A percentile compares a stretch with the other conserved stretches of the same genome.
phyloP scores from a whole-genome alignment of 441 rosid genomes.

The Isatis lusitanica region DNA sequence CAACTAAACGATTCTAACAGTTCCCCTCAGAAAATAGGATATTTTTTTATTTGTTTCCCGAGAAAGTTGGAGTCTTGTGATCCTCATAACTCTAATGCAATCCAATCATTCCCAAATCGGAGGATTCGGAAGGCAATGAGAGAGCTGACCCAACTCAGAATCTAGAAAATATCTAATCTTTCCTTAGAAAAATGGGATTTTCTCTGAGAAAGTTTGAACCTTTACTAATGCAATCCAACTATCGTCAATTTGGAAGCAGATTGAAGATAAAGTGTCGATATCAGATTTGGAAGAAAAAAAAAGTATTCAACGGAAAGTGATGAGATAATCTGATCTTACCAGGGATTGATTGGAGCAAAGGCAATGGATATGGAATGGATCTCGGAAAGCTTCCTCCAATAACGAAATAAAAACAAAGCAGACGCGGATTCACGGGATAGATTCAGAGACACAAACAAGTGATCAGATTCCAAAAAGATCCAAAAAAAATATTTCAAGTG shows the following conservation, averaged over 20 bases:
- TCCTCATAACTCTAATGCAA: neutral
- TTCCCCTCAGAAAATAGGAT: neutral
- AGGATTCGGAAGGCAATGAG: neutral
- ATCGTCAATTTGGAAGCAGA: no score
- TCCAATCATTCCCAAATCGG: neutral
- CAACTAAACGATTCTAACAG: neutral
- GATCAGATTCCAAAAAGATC: conserved; percentile 9
- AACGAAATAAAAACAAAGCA: neutral
- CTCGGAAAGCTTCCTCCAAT: conserved; percentile 24
- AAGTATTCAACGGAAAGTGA: neutral
- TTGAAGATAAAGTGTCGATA: no score
- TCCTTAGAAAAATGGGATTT: neutral
- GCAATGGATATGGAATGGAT: conserved; percentile 13
- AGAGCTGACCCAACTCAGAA: neutral
- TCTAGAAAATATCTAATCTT: neutral
- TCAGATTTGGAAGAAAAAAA: no score
- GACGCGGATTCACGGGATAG: neutral
- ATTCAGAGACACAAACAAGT: conserved; percentile 34
- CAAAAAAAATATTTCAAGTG: conserved; percentile 21
- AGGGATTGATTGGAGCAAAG: conserved; percentile 9
- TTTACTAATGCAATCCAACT: neutral
- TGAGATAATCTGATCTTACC: conserved; percentile 13
- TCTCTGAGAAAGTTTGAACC: conserved; percentile 1
- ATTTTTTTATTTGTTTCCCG: neutral
- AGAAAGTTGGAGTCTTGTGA: conserved; percentile 25